Evolutionary conservation across 106 monocot genomes (phyloP), one percentile per base, ranked within the genome.

Genomic region (Triglochin maritima): DNA sequence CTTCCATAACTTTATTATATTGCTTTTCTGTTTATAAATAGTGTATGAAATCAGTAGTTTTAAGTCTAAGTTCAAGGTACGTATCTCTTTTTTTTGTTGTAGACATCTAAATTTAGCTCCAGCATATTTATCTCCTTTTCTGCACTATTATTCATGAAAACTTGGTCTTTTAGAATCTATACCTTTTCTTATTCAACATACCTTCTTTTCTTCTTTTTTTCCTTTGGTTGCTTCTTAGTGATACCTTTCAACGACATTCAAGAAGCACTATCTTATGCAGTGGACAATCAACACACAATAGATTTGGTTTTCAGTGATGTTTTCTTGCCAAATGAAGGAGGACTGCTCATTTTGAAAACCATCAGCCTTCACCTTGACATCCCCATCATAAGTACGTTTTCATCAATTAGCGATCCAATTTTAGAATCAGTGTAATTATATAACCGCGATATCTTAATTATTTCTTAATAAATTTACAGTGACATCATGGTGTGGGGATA

Each of bases 311-410:
- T 66, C 6, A 66, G 66, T 66, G 66, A 66, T 50, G 49, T 66
- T 8, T 66, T 66, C 49, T 17, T 66, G 48, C 66, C 66, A 41
- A 66, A 49, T 66, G 66, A 66, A 66, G 66, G 50, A 0, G 66
- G 66, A 50, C 15, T 66, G 7, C 13, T 49, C 16, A 7, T 66
- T 17, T 50, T 66, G 66, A 66, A 66, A n/a, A 66, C 50, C 49
- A 17, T 66, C 6, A 16, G 8, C 5, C 66, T 66, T 41, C 66
- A 66, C 9, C 51, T 66, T 50, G 49, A 50, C 7, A 66, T 66
- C 17, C 16, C 17, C 7, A 29, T 50, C 15, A 29, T 66, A 10
- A 50, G 66, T 66, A 66, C n/a, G 66, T 50, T 6, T 50, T 8
- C 17, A 6, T 15, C 46, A 8, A 9, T 50, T 17, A 44, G 5